Conservation (phyloP, 805 yeast genomes). For the Cyberlindnera xishuangbannaensis region DNA sequence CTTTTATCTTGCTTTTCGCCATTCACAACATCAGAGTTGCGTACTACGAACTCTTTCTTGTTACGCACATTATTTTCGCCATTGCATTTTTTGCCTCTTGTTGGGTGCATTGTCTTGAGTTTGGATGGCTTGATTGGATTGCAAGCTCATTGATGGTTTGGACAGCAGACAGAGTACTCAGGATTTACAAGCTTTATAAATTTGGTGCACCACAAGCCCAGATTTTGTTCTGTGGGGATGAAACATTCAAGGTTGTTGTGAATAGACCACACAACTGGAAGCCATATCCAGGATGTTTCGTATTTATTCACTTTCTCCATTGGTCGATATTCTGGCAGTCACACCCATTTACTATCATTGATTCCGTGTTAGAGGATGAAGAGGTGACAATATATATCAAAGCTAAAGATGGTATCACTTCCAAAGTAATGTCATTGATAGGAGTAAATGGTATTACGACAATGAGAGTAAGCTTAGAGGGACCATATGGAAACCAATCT, state of each 20-base stretch:
- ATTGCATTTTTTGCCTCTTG: slow-evolving; percentile 45
- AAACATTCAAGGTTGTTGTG: slow-evolving; percentile 38
- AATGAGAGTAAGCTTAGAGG: slow-evolving; percentile 46
- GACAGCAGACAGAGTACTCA: slow-evolving; percentile 42
- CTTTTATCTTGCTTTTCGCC: slow-evolving; percentile 13
- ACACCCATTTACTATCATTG: slow-evolving; percentile 63
- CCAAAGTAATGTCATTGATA: slow-evolving; percentile 4
- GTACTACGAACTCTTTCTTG: slow-evolving; percentile 56
- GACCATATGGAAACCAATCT: slow-evolving; percentile 51
- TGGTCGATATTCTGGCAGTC: slow-evolving; percentile 56
- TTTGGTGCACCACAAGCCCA: slow-evolving; percentile 19
- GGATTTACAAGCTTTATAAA: slow-evolving; percentile 32
- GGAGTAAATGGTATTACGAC: slow-evolving; percentile 6
- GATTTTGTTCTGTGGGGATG: slow-evolving; percentile 29
- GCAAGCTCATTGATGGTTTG: slow-evolving; percentile 30
- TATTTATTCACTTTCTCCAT: slow-evolving; percentile 50
- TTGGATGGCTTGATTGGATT: slow-evolving; percentile 38
- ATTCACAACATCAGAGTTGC: slow-evolving; percentile 42
- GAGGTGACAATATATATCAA: slow-evolving; percentile 40
- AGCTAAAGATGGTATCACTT: slow-evolving; percentile 51
- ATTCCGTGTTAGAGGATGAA: slow-evolving; percentile 32
- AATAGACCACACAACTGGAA: slow-evolving; percentile 41
- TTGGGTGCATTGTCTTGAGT: slow-evolving; percentile 51
- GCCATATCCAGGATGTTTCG: slow-evolving; percentile 48
- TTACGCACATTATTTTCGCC: slow-evolving; percentile 53